phyloP scores from a whole-genome alignment of 2,329 filamentous ascomycete species.

The Botrytis paeoniae region DNA sequence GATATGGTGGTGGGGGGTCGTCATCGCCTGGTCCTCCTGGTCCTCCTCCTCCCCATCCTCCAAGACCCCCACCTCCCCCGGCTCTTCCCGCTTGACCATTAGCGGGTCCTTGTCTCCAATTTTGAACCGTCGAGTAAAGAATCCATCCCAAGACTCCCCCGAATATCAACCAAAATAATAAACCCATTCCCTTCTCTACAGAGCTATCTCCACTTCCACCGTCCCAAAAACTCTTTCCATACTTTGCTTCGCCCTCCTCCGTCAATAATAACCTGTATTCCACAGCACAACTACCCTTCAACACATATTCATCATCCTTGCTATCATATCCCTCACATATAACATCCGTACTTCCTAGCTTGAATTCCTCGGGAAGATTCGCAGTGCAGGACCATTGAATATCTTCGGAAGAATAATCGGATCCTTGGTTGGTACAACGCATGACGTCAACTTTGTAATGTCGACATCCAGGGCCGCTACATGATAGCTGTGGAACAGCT shows the following conservation, averaged over 20 bases:
- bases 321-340: slow-evolving; percentile 84
- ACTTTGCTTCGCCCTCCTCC: slow-evolving; percentile 67
- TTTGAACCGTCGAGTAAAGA: slow-evolving; percentile 51
- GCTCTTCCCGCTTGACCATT: slow-evolving; percentile 37
- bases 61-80: slow-evolving; percentile 41
- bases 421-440: slow-evolving; percentile 85
- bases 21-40: slow-evolving; percentile 29
- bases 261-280: slow-evolving; percentile 83
- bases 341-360: slow-evolving; percentile 82
- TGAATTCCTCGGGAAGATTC: slow-evolving; percentile 57
- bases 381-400: slow-evolving; percentile 87
- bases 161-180: slow-evolving; percentile 62
- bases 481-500: slow-evolving; percentile 75
- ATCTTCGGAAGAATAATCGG: slow-evolving; percentile 74
- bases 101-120: slow-evolving; percentile 24
- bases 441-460: slow-evolving; percentile 71
- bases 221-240: slow-evolving; percentile 42
- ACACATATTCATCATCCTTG: slow-evolving; percentile 76
- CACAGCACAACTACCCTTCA: slow-evolving; percentile 89
- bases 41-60: slow-evolving; percentile 42
- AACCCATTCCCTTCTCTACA: slow-evolving; percentile 28
- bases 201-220: slow-evolving; percentile 9
- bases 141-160: slow-evolving; percentile 60
- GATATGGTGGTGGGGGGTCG: slow-evolving; percentile 38
- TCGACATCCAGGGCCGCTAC: slow-evolving; percentile 55